Evolutionary conservation across 352 stramenopile genomes (phyloP).

Genomic region (Phytophthora multivora): DNA sequence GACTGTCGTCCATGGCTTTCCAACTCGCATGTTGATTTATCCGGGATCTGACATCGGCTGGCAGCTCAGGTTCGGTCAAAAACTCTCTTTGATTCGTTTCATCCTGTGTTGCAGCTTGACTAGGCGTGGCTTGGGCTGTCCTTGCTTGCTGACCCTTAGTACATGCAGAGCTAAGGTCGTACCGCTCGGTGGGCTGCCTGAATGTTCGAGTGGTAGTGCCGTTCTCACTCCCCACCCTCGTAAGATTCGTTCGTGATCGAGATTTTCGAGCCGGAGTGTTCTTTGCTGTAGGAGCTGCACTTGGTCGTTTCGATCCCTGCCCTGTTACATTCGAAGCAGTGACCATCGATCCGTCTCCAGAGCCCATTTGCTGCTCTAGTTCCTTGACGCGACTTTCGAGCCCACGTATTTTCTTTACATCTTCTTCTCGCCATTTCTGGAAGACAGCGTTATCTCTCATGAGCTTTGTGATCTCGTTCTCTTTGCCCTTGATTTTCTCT

Average conservation of each 20-base stretch:
- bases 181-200: constrained; percentile 48
- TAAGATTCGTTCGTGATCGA: constrained; percentile 28
- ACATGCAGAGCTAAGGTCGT: constrained; percentile 32
- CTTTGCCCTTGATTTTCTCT: constrained; percentile 62
- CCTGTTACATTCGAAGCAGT: neutral
- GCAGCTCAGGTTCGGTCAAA: neutral
- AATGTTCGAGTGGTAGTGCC: constrained; percentile 24
- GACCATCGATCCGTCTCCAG: neutral
- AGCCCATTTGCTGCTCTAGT: constrained; percentile 31
- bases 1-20: neutral
- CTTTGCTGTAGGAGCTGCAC: neutral
- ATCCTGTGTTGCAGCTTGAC: neutral
- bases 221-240: constrained; percentile 2
- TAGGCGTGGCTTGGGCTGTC: neutral
- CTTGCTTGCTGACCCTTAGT: constrained; percentile 18
- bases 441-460: constrained; percentile 66
- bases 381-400: constrained; percentile 55
- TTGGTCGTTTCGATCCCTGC: constrained; percentile 8
- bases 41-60: neutral
- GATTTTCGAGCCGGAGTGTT: constrained; percentile 12
- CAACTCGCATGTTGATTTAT: constrained; percentile 1
- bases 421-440: constrained; percentile 63
- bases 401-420: constrained; percentile 54
- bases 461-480: constrained; percentile 62
- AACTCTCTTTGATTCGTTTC: constrained; percentile 17